A percentile compares a stretch with the other conserved stretches of the same genome.
phyloP scores from a whole-genome alignment of 2,329 filamentous ascomycete genomes.

The Phialemonium atrogriseum region DNA sequence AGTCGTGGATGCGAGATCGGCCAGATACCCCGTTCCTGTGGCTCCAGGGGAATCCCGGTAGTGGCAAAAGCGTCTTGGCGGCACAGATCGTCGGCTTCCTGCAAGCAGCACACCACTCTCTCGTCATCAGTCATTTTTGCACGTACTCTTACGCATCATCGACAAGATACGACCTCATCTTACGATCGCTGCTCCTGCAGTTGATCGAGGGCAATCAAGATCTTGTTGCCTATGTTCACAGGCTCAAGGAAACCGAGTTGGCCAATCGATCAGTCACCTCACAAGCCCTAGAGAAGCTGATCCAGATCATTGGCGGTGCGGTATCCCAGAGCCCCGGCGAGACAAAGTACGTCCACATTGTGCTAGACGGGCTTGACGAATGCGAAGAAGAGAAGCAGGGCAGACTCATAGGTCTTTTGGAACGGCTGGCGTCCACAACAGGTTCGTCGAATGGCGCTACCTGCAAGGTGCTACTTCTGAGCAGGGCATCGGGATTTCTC shows the following conservation, averaged over 20 bases:
- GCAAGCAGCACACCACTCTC: conserved; percentile 1
- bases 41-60: conserved; percentile 25
- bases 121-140: conserved; percentile 25
- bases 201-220: conserved; percentile 16
- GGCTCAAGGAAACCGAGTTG: conserved; percentile 12
- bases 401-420: conserved; percentile 9
- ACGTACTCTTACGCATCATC: conserved; percentile 21
- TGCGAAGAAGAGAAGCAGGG: conserved; percentile 9
- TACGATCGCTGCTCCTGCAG: conserved; percentile 22
- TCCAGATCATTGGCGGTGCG: conserved; percentile 8
- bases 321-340: conserved; percentile 6
- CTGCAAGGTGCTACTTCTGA: conserved; percentile 20
- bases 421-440: conserved; percentile 7
- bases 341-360: conserved; percentile 14
- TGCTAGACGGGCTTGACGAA: conserved; percentile 20
- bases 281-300: conserved; percentile 14
- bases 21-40: conserved; percentile 16
- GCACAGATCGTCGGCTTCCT: conserved; percentile 21
- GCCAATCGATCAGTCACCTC: conserved; percentile 11
- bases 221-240: conserved; percentile 17
- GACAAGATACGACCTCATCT: conserved; percentile 21
- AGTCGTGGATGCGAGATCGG: conserved; percentile 15
- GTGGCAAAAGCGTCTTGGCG: conserved; percentile 26
- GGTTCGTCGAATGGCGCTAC: conserved; percentile 4
- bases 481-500: conserved; percentile 11